Evolutionary conservation across 1,139 yeast genomes (phyloP), one percentile per base, ranked within the genome.

Genomic region (Suhomyces choctaworum): DNA sequence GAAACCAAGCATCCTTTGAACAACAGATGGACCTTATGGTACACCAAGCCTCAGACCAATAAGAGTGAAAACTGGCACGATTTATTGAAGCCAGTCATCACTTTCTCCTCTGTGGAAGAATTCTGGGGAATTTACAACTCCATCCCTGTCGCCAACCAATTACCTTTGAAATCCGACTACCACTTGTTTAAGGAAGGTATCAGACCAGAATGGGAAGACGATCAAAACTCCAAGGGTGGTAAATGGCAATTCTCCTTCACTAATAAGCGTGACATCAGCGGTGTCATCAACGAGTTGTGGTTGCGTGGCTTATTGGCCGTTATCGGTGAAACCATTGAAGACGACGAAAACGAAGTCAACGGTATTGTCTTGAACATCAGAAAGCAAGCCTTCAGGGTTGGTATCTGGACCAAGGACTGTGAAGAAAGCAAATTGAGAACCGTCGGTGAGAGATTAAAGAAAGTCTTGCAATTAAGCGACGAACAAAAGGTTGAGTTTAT

Each of bases 201-300:
- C 54, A 85, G 89, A 63, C 99, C 98, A 39, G 97, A 92, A 72
- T 92, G 99, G 99, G 99, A 92, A 73, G 97, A 92, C 65, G 73
- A 70, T 37, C 77, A 80, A 50, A 94, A 94, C 68, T 65, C 89
- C 45, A 75, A 81, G 51, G 98, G 99, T 58, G 98, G 98, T 55
- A 88, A 87, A 68, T 92, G 97, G 96, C 75, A 66, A 52, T 68
- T 56, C 47, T 76, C 87, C 27, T 86, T 79, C 66, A 82, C 78
- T 62, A 81, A 83, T 66, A 81, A 73, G 62, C 78, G 79, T 50
- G 84, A 76, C 46, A 71, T 72, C 42, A 64, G 67, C 40, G 66
- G 66, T 29, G 80, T 80, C 42, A 82, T 88, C 58, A 94, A 90
- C 62, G 96, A 89, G 49, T 76, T 88, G 58, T 94, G 98, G 98